Conservation (phyloP, 768 basidiomycete species). For the Amanita exitialis region DNA sequence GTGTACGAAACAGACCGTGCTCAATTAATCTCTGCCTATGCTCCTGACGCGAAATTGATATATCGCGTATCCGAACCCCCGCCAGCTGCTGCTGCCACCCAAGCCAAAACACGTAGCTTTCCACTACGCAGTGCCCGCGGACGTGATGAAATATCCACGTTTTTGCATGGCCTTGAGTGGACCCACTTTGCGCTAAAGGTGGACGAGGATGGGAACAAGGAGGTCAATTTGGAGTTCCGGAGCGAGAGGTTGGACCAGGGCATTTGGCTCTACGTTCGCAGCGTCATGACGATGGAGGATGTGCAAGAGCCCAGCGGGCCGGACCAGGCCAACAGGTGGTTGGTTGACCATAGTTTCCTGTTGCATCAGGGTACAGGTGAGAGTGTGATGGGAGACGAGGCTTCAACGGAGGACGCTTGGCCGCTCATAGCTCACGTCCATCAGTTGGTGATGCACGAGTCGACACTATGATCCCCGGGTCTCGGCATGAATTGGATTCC, state of each 20-base stretch:
- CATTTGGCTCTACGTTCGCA: not conserved
- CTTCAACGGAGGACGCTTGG: not conserved
- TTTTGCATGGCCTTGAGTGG: not conserved
- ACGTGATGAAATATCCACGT: not conserved
- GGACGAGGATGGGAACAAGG: not conserved
- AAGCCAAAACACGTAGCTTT: not conserved
- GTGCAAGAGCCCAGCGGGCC: not conserved
- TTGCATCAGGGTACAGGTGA: not conserved
- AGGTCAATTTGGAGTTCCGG: not conserved
- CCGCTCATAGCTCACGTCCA: not conserved
- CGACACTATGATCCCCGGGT: not conserved
- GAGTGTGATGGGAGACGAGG: not conserved
- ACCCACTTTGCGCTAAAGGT: not conserved
- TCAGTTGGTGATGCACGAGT: conserved; percentile 2
- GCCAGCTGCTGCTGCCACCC: not conserved
- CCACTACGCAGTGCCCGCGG: not conserved
- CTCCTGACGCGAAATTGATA: not conserved
- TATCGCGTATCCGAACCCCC: not conserved
- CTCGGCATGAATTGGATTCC: too few species aligned
- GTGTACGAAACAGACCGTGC: not conserved
- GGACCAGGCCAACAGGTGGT: not conserved
- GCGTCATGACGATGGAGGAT: not conserved
- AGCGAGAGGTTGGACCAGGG: not conserved
- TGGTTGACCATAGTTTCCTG: not conserved
- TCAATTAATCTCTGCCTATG: not conserved